phyloP scores from a whole-genome alignment of 768 basidiomycete genomes.

The Phanerodontia chrysosporium region DNA sequence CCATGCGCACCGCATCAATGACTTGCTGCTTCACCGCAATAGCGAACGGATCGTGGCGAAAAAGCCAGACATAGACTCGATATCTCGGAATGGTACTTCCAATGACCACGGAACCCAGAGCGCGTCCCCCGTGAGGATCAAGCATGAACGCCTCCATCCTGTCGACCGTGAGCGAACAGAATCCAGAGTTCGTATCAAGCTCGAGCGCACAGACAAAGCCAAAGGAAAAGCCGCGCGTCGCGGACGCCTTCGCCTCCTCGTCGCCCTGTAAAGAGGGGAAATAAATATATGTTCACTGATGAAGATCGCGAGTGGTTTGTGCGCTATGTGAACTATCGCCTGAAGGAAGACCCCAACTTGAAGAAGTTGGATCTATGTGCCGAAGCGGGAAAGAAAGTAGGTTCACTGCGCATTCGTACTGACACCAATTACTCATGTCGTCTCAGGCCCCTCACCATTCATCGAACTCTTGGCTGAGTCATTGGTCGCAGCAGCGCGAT shows the following conservation, averaged over 20 bases:
- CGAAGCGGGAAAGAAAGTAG: constrained; percentile 54
- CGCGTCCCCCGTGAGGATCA: not conserved
- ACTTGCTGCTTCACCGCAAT: constrained; percentile 5
- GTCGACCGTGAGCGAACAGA: not conserved
- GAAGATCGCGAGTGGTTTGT: constrained; percentile 67
- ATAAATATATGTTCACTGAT: constrained; percentile 49
- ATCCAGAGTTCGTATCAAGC: not conserved
- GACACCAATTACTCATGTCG: not conserved
- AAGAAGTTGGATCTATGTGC: constrained; percentile 52
- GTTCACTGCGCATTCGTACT: constrained; percentile 24
- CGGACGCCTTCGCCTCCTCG: constrained; percentile 65
- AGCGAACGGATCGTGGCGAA: constrained; percentile 1
- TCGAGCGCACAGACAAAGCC: not conserved
- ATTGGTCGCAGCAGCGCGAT: constrained; percentile 64
- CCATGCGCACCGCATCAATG: constrained; percentile 57
- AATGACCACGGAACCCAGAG: not conserved
- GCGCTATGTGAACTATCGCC: constrained; percentile 59
- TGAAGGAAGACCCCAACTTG: constrained; percentile 49
- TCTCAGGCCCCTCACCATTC: constrained; percentile 66
- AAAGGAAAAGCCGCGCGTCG: constrained; percentile 25
- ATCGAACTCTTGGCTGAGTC: constrained; percentile 58
- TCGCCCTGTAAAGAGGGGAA: constrained; percentile 43
- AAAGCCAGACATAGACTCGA: constrained; percentile 5
- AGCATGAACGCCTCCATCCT: not conserved
- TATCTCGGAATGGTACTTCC: not conserved